phyloP scores from a whole-genome alignment of 2,329 filamentous ascomycete genomes.

The Penicillium sp. region DNA sequence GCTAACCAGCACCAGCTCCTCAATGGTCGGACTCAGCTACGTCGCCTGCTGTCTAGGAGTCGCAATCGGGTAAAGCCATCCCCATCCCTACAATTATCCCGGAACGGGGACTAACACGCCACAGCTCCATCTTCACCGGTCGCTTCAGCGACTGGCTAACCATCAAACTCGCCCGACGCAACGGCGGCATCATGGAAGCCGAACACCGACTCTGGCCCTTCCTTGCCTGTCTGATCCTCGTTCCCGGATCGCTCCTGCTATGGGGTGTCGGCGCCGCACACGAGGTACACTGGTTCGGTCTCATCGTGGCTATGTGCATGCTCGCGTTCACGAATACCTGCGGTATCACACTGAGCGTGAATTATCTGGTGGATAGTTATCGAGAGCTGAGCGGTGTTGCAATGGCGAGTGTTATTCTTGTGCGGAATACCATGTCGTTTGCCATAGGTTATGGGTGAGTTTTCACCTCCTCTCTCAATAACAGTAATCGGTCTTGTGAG shows the following conservation, averaged over 20 bases:
- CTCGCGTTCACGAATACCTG: constrained; percentile 43
- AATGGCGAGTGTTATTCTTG: constrained; percentile 48
- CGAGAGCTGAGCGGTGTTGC: constrained; percentile 44
- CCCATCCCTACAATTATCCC: background rate
- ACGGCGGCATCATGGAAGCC: constrained; percentile 45
- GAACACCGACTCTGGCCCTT: constrained; percentile 48
- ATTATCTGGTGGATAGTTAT: constrained; percentile 47
- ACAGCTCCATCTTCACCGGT: constrained; percentile 42
- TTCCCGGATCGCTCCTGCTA: constrained; percentile 39
- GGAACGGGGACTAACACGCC: background rate
- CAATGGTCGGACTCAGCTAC: constrained; percentile 45
- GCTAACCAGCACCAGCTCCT: constrained; percentile 31
- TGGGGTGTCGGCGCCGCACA: constrained; percentile 49
- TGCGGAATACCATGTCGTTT: constrained; percentile 53
- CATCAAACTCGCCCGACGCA: constrained; percentile 42
- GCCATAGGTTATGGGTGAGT: constrained; percentile 47
- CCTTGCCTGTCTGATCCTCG: constrained; percentile 35
- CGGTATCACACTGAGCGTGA: constrained; percentile 43
- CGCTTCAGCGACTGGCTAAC: constrained; percentile 44
- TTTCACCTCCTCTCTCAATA: background rate
- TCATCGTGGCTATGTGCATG: constrained; percentile 47
- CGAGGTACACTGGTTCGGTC: constrained; percentile 45
- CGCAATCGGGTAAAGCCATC: constrained; percentile 30
- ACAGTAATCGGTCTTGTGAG: background rate
- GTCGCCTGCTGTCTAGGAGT: constrained; percentile 40